Conservation (phyloP, 2,329 filamentous ascomycete genomes). For the Aspergillus versicolor region DNA sequence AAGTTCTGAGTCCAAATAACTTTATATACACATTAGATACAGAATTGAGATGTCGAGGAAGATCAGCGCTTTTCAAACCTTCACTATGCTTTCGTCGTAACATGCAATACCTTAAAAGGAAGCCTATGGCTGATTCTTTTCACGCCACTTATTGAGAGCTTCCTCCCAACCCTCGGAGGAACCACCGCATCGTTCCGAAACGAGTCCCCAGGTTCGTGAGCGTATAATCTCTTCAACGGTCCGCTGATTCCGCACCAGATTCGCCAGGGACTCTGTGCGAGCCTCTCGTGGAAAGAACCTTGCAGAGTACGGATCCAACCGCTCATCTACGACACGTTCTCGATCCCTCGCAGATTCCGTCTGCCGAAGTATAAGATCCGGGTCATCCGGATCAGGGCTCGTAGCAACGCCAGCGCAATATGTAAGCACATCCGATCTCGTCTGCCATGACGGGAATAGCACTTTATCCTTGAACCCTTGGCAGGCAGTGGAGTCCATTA, state of each 20-base stretch:
- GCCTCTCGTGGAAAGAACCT: constrained; percentile 75
- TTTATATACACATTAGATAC: constrained; percentile 2
- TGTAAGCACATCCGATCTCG: constrained; percentile 75
- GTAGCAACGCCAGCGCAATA: constrained; percentile 90
- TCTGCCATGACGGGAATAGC: constrained; percentile 86
- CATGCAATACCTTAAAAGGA: background rate
- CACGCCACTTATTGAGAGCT: constrained; percentile 64
- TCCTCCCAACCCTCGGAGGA: constrained; percentile 62
- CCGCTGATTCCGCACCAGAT: constrained; percentile 67
- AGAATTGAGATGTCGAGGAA: background rate
- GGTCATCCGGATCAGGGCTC: constrained; percentile 82
- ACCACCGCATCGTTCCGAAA: constrained; percentile 71
- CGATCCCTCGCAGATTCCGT: constrained; percentile 68
- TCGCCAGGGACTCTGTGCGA: constrained; percentile 75
- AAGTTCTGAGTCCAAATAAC: background rate
- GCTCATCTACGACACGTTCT: constrained; percentile 77
- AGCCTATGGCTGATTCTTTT: constrained; percentile 24
- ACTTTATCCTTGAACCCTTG: constrained; percentile 71
- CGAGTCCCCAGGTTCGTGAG: constrained; percentile 74
- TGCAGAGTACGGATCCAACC: constrained; percentile 86
- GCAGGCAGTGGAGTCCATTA: constrained; percentile 65
- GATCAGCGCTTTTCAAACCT: background rate
- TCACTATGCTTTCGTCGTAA: background rate
- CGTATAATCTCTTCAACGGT: constrained; percentile 76
- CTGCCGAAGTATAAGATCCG: constrained; percentile 68